phyloP scores from a whole-genome alignment of 257 asterid species.

The Nicotiana obtusifolia region DNA sequence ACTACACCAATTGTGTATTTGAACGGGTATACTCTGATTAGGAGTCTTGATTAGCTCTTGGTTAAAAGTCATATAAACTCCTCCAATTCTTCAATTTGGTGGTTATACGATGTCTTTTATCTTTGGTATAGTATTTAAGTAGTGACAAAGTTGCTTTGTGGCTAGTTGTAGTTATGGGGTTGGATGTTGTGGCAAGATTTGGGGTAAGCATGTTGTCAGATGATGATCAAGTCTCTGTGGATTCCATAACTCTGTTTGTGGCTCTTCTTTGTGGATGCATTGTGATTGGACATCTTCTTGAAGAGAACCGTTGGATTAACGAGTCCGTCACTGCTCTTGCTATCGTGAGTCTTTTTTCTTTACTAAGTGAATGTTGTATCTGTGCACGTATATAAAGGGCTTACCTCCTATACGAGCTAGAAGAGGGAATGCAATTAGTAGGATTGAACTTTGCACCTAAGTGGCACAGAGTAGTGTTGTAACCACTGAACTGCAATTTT shows the following conservation, averaged over 20 bases:
- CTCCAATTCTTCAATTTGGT: no score
- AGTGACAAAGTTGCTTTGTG: not conserved
- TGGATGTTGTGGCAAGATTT: not conserved
- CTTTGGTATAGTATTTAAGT: no score
- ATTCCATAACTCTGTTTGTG: slow-evolving; percentile 41
- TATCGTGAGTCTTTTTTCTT: slow-evolving; percentile 32
- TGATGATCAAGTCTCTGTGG: slow-evolving; percentile 22
- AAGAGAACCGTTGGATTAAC: slow-evolving; percentile 57
- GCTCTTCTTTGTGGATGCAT: slow-evolving; percentile 54
- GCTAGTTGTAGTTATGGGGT: not conserved
- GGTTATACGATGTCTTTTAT: no score
- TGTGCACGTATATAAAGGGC: not conserved
- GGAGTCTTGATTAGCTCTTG: no score
- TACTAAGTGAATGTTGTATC: not conserved
- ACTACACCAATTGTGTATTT: no score
- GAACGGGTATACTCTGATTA: no score
- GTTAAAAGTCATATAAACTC: no score
- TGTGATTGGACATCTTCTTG: slow-evolving; percentile 54
- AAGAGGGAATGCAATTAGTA: not conserved
- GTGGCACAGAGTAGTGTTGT: not conserved
- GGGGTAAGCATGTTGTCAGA: not conserved
- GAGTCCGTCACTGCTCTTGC: slow-evolving; percentile 52
- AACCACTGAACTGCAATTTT: not conserved
- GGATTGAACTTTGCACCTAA: not conserved
- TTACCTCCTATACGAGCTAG: not conserved